Evolutionary conservation across 2,329 filamentous ascomycete genomes (phyloP).

Genomic region (Trichoderma koningiopsis): DNA sequence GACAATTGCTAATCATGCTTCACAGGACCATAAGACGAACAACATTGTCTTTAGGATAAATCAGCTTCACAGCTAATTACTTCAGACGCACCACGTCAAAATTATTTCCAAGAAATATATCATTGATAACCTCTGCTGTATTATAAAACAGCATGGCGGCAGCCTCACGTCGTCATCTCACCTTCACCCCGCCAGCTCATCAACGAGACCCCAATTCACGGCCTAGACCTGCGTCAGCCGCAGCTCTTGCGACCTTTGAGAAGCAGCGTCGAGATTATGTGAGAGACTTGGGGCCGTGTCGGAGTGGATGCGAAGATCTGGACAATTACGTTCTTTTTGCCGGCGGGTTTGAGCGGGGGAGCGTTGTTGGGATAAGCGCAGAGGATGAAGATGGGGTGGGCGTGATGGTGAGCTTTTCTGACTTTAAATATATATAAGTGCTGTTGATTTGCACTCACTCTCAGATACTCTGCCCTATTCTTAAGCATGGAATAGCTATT

Average conservation of each 20-base stretch:
- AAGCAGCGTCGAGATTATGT: constrained; percentile 39
- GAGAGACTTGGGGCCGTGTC: constrained; percentile 36
- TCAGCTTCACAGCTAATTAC: neutral
- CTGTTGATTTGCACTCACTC: too few relatives aligned
- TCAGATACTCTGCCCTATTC: too few relatives aligned
- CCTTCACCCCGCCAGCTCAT: neutral
- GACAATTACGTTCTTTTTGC: constrained; percentile 51
- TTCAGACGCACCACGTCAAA: neutral
- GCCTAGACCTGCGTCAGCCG: constrained; percentile 49
- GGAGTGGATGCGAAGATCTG: constrained; percentile 51
- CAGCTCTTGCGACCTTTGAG: constrained; percentile 46
- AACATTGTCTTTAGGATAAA: neutral
- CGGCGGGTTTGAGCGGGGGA: constrained; percentile 54
- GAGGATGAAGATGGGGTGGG: constrained; percentile 54
- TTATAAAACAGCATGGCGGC: neutral
- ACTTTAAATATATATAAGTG: too few relatives aligned
- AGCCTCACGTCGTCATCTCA: neutral
- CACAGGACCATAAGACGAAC: neutral
- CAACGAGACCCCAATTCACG: constrained; percentile 28
- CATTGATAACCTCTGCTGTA: neutral
- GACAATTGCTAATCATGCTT: neutral
- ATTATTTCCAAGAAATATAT: neutral
- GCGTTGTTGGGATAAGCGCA: constrained; percentile 56
- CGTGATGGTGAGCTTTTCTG: constrained; percentile 44
- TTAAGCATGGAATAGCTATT: neutral